Conservation (phyloP, 164 flowering plant species). For the Berberis thunbergii region DNA sequence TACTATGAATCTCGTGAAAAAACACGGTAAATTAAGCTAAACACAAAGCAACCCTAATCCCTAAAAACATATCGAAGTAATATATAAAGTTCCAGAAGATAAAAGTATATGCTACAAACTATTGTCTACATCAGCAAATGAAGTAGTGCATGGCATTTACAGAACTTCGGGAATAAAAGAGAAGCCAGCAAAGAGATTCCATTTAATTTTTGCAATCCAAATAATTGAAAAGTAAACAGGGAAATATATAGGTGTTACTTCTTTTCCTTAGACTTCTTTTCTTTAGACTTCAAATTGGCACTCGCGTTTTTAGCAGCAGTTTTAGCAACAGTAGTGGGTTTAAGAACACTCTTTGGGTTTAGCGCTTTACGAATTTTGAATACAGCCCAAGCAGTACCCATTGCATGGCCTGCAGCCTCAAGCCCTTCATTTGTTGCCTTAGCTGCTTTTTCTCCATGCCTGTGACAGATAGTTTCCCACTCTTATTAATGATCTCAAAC, state of each 20-base stretch:
- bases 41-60: no score
- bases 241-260: conserved; percentile 8
- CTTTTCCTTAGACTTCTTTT: conserved; percentile 20
- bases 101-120: no score
- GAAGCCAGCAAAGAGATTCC: background rate
- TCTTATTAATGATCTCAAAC: background rate
- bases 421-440: conserved; percentile 63
- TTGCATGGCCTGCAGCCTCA: conserved; percentile 81
- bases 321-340: conserved; percentile 51
- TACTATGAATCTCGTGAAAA: no score
- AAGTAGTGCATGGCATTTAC: background rate
- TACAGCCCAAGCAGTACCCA: conserved; percentile 88
- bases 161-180: background rate
- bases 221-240: background rate
- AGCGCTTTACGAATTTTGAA: conserved; percentile 76
- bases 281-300: conserved; percentile 26
- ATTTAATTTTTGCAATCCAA: conserved; percentile 1
- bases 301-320: conserved; percentile 43
- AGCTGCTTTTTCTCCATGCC: conserved; percentile 81
- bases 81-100: no score
- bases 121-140: background rate
- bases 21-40: no score
- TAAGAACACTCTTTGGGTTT: conserved; percentile 64
- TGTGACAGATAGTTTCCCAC: conserved; percentile 12
- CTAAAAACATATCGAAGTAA: no score